Evolutionary conservation across 2,329 filamentous ascomycete genomes (phyloP).

Genomic region (Nemania bipapillata): DNA sequence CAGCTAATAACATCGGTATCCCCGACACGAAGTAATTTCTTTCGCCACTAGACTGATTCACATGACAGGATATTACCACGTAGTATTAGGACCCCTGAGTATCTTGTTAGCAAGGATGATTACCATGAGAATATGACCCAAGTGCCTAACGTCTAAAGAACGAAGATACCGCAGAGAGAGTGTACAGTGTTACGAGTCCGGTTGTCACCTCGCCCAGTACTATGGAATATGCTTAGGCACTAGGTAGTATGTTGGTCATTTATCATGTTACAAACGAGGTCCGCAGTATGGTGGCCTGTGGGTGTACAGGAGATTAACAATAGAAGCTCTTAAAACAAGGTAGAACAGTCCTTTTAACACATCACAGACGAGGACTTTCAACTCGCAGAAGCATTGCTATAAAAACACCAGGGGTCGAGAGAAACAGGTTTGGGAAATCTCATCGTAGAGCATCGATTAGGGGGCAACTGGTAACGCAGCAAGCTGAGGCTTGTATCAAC

Average conservation of each 20-base stretch:
- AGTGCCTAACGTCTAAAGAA: not conserved
- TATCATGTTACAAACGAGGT: not conserved
- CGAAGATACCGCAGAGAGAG: not conserved
- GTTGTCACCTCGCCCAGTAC: not conserved
- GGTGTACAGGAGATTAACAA: not conserved
- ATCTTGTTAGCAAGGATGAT: too few relatives aligned
- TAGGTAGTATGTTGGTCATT: not conserved
- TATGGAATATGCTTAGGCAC: not conserved
- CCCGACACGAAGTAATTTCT: too few relatives aligned
- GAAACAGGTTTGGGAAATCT: constrained; percentile 8
- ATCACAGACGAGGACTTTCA: not conserved
- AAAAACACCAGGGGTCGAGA: not conserved
- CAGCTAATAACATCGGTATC: too few relatives aligned
- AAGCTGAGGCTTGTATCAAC: constrained; percentile 37
- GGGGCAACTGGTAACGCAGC: constrained; percentile 25
- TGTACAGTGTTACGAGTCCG: not conserved
- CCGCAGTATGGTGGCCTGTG: not conserved
- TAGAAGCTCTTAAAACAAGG: not conserved
- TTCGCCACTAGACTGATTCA: too few relatives aligned
- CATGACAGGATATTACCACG: too few relatives aligned
- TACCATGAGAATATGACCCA: not conserved
- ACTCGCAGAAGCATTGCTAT: not conserved
- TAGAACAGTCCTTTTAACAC: not conserved
- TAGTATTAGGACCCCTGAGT: too few relatives aligned
- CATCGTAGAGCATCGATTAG: constrained; percentile 23